Base-by-base conservation (phyloP, 2,329 filamentous ascomycete species). In the Fusarium sulawesiense region DNA sequence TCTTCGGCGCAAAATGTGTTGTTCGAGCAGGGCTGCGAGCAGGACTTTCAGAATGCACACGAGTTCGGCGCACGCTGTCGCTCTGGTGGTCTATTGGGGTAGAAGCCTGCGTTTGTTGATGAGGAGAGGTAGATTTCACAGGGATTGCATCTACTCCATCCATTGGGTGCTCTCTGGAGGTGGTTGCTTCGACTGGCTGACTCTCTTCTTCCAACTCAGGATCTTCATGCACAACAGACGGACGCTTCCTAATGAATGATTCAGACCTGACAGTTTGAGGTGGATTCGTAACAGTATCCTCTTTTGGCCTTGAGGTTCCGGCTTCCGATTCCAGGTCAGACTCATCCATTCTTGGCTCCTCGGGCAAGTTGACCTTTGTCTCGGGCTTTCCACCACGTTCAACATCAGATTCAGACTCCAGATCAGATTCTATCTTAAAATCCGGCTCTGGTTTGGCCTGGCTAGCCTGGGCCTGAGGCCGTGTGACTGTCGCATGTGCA, bases 11-110 rank as follows among this genome's bases (percentile, higher is more conserved):
- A 77, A 94, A 94, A 73, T 88, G 91, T 14, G 92, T 88, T 30
- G 86, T 88, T 34, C 91, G 86, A 25, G 83, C 85, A 20, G 91
- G 91, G 72, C 91, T 88, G 29, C 91, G 86, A 21, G 84, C 85
- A n/a, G 91, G 91, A 70, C 91, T 93, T 69, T 82, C 83, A 2
- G 86, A 88, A 23, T 79, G 79, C 4, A 83, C 80, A 7, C 85
- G 79, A 21, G 76, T 75, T 44, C 70, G 76, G 10, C 70, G 68
- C 42, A 66, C 27, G 21, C 50, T 25, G 73, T 64, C 64, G 13
- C 59, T 61, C 25, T 78, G 56, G 14, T 60, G 57, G 21, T 71
- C 71, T 12, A 61, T n/a, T 7, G 40, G 40, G n/a, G 45, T 29
- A 7, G 48, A 53, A 8, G 45, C 18, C 27, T 60, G 47, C 16